These are phyloP conservation scores for Yarrowia alimentaria DNA, from an alignment of 805 yeast species.

Conservation along the genomic window DNA sequence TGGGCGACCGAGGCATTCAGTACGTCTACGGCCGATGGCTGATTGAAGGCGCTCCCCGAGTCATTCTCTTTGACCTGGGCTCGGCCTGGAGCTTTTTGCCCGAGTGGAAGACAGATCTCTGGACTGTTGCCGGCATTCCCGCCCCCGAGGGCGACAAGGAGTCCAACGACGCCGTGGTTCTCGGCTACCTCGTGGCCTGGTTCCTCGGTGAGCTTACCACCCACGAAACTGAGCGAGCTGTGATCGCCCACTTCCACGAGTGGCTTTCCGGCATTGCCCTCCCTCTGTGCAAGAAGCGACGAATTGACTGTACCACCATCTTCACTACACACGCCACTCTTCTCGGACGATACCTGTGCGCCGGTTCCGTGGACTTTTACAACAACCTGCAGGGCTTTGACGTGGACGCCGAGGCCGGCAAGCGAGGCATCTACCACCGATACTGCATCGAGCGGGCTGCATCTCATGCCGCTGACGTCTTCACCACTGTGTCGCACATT, in stretches of 20 bases:
- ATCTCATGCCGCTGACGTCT: slow-evolving; percentile 92
- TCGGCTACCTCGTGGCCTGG: slow-evolving; percentile 96
- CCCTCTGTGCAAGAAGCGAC: slow-evolving; percentile 86
- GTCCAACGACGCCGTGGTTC: slow-evolving; percentile 85
- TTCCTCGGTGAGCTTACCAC: slow-evolving; percentile 90
- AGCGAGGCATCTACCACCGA: slow-evolving; percentile 94
- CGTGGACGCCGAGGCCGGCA: slow-evolving; percentile 97
- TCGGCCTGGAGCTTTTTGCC: slow-evolving; percentile 67
- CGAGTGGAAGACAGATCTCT: slow-evolving; percentile 93
- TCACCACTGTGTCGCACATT: slow-evolving; percentile 94
- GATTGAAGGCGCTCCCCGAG: slow-evolving; percentile 96
- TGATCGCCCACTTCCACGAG: slow-evolving; percentile 92
- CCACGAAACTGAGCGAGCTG: slow-evolving; percentile 81
- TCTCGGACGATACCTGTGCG: slow-evolving; percentile 91
- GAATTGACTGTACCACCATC: slow-evolving; percentile 89
- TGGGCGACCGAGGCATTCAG: slow-evolving; percentile 77
- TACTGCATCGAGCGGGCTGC: slow-evolving; percentile 97
- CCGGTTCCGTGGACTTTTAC: slow-evolving; percentile 94
- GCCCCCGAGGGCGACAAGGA: slow-evolving; percentile 86
- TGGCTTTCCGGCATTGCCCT: slow-evolving; percentile 98
- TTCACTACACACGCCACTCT: slow-evolving; percentile 97
- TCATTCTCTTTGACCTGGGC: slow-evolving; percentile 78
- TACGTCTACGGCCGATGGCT: slow-evolving; percentile 94
- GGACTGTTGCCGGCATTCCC: slow-evolving; percentile 91
- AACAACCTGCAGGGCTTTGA: slow-evolving; percentile 85